Evolutionary conservation across 352 stramenopile species (phyloP), one percentile per base, ranked within the genome.

Genomic region (Phytophthora chlamydospora): DNA sequence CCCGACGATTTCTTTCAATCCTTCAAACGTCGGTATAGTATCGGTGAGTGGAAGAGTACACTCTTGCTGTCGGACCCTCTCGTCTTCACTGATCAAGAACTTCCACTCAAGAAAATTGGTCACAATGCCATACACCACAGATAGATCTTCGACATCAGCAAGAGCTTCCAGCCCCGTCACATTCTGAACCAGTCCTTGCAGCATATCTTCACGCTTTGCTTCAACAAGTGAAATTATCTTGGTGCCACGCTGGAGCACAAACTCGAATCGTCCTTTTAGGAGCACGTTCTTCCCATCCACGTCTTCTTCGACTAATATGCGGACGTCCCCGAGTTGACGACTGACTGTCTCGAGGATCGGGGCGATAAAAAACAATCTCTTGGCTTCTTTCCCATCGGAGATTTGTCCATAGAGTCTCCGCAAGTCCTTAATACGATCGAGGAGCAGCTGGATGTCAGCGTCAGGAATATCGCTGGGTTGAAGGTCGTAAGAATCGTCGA

Each of bases 121-220:
- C 39, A 63, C 55, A 32, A 73, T 69, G 43, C 59, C 58, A 66
- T 62, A 71, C 43, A 27, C 21, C 44, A 63, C 50, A 44, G 36
- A 45, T 4, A 67, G 56, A 46, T 62, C 42, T 62, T 62, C 50
- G 43, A 66, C 63, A 66, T 71, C 63, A 61, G 63, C 56, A 46
- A 67, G 46, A 39, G 63, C 63, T 59, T 71, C 63, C 14, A 67
- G 50, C 43, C 59, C 54, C 47, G 34, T 46, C 53, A 74, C 48
- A 58, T 62, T 71, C 41, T 74, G 58, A 58, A 47, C 53, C 49
- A 74, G 11, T 62, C 59, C 65, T 51, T 73, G 65, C 39, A 48
- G 43, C 16, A 73, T 62, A 62, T 68, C 65, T 52, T 66, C 58
- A 42, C 49, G 47, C 58, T 74, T 69, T 56, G 49, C 59, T 58